Base-by-base conservation (phyloP, 2,329 filamentous ascomycete species). In the Colletotrichum sp. region DNA sequence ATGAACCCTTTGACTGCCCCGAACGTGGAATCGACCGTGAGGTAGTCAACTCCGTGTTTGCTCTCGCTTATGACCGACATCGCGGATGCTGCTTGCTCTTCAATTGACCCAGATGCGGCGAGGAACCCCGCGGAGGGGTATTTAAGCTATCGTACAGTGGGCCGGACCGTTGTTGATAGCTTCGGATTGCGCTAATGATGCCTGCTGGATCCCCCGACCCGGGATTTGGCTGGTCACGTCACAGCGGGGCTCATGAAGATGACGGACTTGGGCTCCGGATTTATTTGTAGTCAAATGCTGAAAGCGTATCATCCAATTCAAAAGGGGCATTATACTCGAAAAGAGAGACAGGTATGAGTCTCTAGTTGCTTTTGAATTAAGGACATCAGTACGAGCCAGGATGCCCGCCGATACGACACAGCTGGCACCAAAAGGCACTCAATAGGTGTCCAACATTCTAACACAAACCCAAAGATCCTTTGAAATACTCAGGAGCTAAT, bases 401-500 rank as follows among this genome's bases (percentile, higher is more conserved):
- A 43, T 43, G 1, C 5, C 38, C 9, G 16, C 38, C 2, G 18
- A 43, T 43, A n/a, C 38, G 38, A n/a, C 38, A 30, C 30, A 32
- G 30, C 30, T 32, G 30, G 10, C 30, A 32, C 30, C 30, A 32
- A 1, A 1, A 32, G 10, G 6, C 30, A 32, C 30, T 5, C 30
- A 12, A 32, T 32, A 13, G 32, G 32, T 32, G 1, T 32, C 32
- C 32, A 32, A 18, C 8, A 8, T 38, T 38, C 36, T 6, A 6
- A 3, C 5, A 43, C 38, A 38, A 18, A 38, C 38, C 0, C 18
- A n/a, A 43, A 1, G 38, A n/a, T 10, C 2, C 38, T 0, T n/a
- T 43, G 38, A 12, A n/a, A 2, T n/a, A n/a, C 8, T 43, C 2
- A 43, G 38, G 18, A 0, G 18, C 38, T 1, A 43, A 43, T n/a